Conservation (phyloP, 2,329 filamentous ascomycete genomes). For the Cercospora sp. region DNA sequence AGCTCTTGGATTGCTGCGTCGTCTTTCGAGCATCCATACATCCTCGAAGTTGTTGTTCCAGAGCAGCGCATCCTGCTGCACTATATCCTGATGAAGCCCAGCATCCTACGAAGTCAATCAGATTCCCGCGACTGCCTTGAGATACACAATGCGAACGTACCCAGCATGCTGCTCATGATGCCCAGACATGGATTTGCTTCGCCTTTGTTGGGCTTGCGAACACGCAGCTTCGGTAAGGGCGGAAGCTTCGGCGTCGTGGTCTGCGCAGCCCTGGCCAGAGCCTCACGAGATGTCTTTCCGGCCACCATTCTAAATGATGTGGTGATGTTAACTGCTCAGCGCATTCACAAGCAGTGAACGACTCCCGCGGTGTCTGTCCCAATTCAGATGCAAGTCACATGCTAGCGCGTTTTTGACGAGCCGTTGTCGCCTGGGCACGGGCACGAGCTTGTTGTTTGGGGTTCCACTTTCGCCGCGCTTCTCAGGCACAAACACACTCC, state of each 20-base stretch:
- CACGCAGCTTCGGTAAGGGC: slow-evolving; percentile 62
- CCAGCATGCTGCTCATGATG: slow-evolving; percentile 66
- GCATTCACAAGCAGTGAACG: background rate
- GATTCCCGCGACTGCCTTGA: background rate
- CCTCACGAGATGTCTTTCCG: slow-evolving; percentile 36
- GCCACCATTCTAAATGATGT: slow-evolving; percentile 34
- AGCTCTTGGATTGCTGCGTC: slow-evolving; percentile 61
- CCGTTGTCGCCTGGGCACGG: background rate
- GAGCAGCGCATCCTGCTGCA: slow-evolving; percentile 58
- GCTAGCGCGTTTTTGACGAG: background rate
- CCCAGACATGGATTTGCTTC: slow-evolving; percentile 65
- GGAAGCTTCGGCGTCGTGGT: slow-evolving; percentile 51
- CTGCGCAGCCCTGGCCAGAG: slow-evolving; percentile 39
- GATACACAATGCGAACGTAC: slow-evolving; percentile 46
- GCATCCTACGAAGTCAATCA: slow-evolving; percentile 58
- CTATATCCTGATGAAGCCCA: slow-evolving; percentile 79
- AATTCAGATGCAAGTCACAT: background rate
- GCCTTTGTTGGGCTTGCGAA: slow-evolving; percentile 63
- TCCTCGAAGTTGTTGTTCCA: slow-evolving; percentile 61
- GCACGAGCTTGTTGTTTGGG: slow-evolving; percentile 4
- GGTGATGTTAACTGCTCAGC: background rate
- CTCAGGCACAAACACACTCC: background rate
- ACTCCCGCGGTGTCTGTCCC: slow-evolving; percentile 2
- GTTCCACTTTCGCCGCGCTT: background rate
- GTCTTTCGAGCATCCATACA: slow-evolving; percentile 71